Conservation (phyloP, 768 basidiomycete species). For the Mycena albidolilacea region DNA sequence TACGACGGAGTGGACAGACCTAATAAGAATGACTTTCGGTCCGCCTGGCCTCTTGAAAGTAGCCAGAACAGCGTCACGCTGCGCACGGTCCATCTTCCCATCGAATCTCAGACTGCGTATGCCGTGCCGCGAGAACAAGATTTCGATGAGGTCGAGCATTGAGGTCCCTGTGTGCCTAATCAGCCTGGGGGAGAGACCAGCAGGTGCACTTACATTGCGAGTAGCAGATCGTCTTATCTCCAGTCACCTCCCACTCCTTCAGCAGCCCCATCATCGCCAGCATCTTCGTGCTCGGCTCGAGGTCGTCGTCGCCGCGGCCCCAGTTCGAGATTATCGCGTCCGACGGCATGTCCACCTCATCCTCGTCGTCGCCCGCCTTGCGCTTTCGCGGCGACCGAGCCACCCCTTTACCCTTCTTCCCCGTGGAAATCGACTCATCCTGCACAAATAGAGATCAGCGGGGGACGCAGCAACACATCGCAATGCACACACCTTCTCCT, state of each 20-base stretch:
- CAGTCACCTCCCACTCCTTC: constrained; percentile 69
- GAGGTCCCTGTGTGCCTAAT: constrained; percentile 70
- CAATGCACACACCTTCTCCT: constrained; percentile 45
- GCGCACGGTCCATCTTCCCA: constrained; percentile 72
- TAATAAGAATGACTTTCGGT: constrained; percentile 77
- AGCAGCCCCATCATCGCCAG: constrained; percentile 67
- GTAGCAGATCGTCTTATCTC: constrained; percentile 81
- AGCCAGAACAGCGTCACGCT: constrained; percentile 65
- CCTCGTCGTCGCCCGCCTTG: constrained; percentile 39
- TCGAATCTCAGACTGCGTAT: constrained; percentile 75
- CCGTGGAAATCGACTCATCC: constrained; percentile 29
- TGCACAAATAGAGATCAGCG: neutral
- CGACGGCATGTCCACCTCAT: constrained; percentile 52
- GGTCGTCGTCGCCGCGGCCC: constrained; percentile 71
- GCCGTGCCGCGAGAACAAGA: constrained; percentile 70
- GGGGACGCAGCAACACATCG: neutral
- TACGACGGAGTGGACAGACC: constrained; percentile 52
- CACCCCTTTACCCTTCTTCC: constrained; percentile 44
- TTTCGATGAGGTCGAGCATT: constrained; percentile 78
- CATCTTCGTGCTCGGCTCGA: constrained; percentile 83
- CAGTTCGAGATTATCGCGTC: constrained; percentile 66
- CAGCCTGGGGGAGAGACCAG: neutral
- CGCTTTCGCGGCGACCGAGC: constrained; percentile 18
- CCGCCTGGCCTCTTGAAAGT: constrained; percentile 70
- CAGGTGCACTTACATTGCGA: constrained; percentile 70